Evolutionary conservation across 1,284 basidiomycete genomes (phyloP), one percentile per base, ranked within the genome.

Genomic region (Cryptococcus deneoformans): DNA sequence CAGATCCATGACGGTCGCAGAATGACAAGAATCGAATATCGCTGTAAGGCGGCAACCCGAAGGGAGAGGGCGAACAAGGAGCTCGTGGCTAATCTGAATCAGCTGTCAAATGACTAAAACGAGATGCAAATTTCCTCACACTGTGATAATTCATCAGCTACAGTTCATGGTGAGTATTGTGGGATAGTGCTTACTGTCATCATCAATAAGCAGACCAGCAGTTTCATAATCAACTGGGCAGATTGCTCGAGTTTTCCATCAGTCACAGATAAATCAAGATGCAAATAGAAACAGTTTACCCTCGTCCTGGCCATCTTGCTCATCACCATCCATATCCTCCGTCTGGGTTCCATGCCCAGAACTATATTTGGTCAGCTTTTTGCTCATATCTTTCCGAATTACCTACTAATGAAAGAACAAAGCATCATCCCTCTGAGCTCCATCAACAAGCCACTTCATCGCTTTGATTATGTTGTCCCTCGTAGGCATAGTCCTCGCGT

Each of bases 331-430:
- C 7, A 72, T 58, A 72, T 92, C 89, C 52, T 80, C 80, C 5
- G 85, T 84, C 72, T 91, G 90, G 9, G 88, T 89, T 10, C 91
- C 92, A 67, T 93, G 90, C 3, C 91, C 90, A 0, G 89, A 79
- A 62, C 61, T 62, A 53, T 7, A 16, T 5, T 10, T 14, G 20
- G 16, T 64, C 56, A 57, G 59, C 48, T 36, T 14, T 37, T 35
- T 37, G 40, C 24, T 46, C 38, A 24, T 52, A 39, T 10, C 1
- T 11, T 52, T 20, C 37, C 50, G 56, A 50, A 24, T 48, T 4
- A 71, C 86, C 57, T 64, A 90, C 90, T 73, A 95, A 69, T 94
- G 92, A 82, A 95, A 92, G 82, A 95, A 94, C 42, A 95, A 79
- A 0, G 91, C 87, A 69, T 95, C 92, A 65, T 94, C 87, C 3